phyloP scores from a whole-genome alignment of 106 monocot species.

The Platanthera zijinensis region DNA sequence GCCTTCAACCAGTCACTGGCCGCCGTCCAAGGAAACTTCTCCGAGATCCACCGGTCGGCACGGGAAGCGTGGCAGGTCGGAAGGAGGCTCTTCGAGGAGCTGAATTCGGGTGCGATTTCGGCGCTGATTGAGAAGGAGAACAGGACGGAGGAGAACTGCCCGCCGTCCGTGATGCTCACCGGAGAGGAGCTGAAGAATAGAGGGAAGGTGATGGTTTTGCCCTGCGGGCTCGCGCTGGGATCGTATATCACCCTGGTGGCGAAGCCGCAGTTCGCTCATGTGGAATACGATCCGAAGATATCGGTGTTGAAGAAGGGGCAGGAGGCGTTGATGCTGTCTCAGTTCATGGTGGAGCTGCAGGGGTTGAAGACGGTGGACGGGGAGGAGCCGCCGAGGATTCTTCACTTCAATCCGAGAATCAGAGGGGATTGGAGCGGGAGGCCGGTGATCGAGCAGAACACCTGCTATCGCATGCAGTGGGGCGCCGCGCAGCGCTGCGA shows the following conservation, averaged over 20 bases:
- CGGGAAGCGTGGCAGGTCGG: slow-evolving; percentile 47
- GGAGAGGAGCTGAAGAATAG: slow-evolving; percentile 32
- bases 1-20: slow-evolving; percentile 17
- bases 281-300: slow-evolving; percentile 68
- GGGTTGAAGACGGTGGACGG: slow-evolving; percentile 90
- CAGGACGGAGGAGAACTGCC: slow-evolving; percentile 40
- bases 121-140: slow-evolving; percentile 8
- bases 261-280: slow-evolving; percentile 41
- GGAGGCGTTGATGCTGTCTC: slow-evolving; percentile 61
- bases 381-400: slow-evolving; percentile 81
- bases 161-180: slow-evolving; percentile 51
- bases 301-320: slow-evolving; percentile 48
- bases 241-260: slow-evolving; percentile 81
- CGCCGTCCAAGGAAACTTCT: slow-evolving; percentile 18
- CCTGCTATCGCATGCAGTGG: slow-evolving; percentile 98
- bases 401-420: slow-evolving; percentile 90
- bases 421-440: slow-evolving; percentile 91
- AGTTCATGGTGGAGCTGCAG: slow-evolving; percentile 98
- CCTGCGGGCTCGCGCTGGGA: slow-evolving; percentile 86
- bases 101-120: slow-evolving; percentile 13
- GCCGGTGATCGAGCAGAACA: slow-evolving; percentile 93
- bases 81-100: slow-evolving; percentile 22
- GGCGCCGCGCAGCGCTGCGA: slow-evolving; percentile 63
- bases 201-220: slow-evolving; percentile 55
- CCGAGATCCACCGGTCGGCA: slow-evolving; percentile 49